Conservation (phyloP, 2,329 filamentous ascomycete genomes). For the Botryosphaeria agaves region DNA sequence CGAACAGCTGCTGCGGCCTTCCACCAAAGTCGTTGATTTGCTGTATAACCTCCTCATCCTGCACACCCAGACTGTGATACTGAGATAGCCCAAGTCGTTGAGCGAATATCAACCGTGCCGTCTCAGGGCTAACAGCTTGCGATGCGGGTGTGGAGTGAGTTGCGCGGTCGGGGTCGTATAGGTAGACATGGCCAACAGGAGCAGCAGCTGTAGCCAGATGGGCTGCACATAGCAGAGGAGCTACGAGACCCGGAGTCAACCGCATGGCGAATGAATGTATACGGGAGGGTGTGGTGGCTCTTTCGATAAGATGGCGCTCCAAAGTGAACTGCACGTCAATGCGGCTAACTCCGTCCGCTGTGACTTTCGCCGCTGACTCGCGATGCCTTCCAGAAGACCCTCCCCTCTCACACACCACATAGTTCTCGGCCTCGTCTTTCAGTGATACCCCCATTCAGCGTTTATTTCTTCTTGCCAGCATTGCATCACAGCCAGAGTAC, state of each 20-base stretch:
- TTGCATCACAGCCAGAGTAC: neutral
- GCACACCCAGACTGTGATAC: constrained; percentile 25
- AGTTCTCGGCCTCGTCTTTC: too few species aligned
- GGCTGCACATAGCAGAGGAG: too few species aligned
- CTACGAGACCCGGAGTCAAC: too few species aligned
- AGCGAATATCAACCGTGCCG: constrained; percentile 32
- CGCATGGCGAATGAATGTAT: too few species aligned
- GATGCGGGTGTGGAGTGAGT: constrained; percentile 3
- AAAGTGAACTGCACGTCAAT: too few species aligned
- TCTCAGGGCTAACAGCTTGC: constrained; percentile 17
- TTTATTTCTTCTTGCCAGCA: neutral
- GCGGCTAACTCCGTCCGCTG: too few species aligned
- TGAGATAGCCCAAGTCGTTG: constrained; percentile 31
- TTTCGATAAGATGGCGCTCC: too few species aligned
- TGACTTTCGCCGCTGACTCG: too few species aligned
- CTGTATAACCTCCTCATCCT: constrained; percentile 22
- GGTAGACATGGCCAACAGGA: constrained; percentile 18
- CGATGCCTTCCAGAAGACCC: too few species aligned
- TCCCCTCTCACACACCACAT: too few species aligned
- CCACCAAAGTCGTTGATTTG: constrained; percentile 30
- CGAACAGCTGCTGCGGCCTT: constrained; percentile 21
- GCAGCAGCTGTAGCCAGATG: constrained; percentile 10
- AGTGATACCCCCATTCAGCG: neutral
- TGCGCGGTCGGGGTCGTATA: constrained; percentile 14
- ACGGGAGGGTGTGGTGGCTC: too few species aligned